phyloP scores from a whole-genome alignment of 805 yeast species.

The Candida stauntonica region DNA sequence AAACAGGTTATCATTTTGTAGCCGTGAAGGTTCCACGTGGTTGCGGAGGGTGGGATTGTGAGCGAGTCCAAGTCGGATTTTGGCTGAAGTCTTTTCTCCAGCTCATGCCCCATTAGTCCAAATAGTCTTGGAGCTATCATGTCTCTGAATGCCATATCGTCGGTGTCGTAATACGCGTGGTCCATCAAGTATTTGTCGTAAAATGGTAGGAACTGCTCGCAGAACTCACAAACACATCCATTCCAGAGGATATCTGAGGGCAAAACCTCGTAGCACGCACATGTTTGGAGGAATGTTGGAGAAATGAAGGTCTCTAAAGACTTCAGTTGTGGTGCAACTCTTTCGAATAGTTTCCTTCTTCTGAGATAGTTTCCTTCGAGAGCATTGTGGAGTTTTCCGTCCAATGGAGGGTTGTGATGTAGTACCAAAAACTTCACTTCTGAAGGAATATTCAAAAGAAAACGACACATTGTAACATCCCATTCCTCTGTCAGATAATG shows the following conservation, averaged over 20 bases:
- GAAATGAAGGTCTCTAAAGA: constrained; percentile 43
- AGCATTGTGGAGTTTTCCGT: constrained; percentile 57
- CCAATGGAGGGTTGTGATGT: constrained; percentile 54
- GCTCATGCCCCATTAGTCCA: constrained; percentile 44
- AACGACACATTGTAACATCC: constrained; percentile 45
- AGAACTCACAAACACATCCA: constrained; percentile 64
- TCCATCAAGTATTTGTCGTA: constrained; percentile 59
- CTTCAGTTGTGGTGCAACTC: constrained; percentile 41
- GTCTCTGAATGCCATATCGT: constrained; percentile 48
- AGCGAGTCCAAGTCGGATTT: constrained; percentile 31
- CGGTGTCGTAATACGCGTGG: constrained; percentile 54
- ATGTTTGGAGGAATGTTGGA: constrained; percentile 55
- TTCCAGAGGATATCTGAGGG: constrained; percentile 73
- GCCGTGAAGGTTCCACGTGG: constrained; percentile 48
- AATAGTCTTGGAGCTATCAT: constrained; percentile 55
- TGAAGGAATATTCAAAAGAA: constrained; percentile 32
- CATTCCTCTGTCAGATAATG: constrained; percentile 51
- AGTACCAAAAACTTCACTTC: constrained; percentile 42
- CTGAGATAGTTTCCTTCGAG: constrained; percentile 70
- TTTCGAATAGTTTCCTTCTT: constrained; percentile 47
- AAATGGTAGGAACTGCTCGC: constrained; percentile 42
- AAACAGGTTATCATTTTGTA: constrained; percentile 38
- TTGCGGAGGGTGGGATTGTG: constrained; percentile 30
- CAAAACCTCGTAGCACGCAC: constrained; percentile 65
- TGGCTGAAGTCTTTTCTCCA: constrained; percentile 33